These are phyloP conservation scores for Porphyra umbilicalis DNA, from an alignment of 31 red algal species.

Conservation along the genomic window DNA sequence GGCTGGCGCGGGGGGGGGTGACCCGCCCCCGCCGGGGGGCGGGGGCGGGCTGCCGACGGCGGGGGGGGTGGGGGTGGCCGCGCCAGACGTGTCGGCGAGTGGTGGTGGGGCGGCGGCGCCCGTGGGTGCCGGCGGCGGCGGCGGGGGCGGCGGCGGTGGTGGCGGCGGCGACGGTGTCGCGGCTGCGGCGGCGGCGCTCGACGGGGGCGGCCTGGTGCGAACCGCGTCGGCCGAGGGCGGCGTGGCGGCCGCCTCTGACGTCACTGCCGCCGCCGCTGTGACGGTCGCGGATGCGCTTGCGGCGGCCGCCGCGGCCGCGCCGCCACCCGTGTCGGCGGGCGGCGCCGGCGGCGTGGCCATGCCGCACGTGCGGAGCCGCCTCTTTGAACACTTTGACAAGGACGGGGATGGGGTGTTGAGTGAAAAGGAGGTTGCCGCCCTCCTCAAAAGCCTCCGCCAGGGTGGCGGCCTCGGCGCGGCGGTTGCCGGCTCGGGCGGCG, in stretches of 20 bases:
- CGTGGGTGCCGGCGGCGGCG: not conserved
- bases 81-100: too few relatives aligned
- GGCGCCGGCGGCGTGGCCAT: not conserved
- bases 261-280: too few relatives aligned
- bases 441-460: constrained; percentile 54
- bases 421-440: constrained; percentile 75
- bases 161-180: not conserved
- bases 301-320: not conserved
- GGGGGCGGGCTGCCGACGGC: too few relatives aligned
- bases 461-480: not conserved
- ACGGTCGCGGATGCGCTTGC: too few relatives aligned
- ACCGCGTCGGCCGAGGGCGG: too few relatives aligned
- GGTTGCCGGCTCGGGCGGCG: not conserved
- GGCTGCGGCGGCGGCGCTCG: not conserved
- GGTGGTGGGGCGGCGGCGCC: too few relatives aligned
- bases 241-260: too few relatives aligned
- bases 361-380: constrained; percentile 10
- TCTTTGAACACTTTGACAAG: constrained; percentile 81
- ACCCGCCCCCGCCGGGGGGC: too few relatives aligned
- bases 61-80: too few relatives aligned
- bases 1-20: not conserved
- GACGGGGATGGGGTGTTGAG: constrained; percentile 63
- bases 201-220: not conserved
- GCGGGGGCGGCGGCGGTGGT: not conserved
- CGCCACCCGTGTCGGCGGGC: not conserved